Conservation (phyloP, 1,139 yeast species). For the Yamadazyma mexicana region DNA sequence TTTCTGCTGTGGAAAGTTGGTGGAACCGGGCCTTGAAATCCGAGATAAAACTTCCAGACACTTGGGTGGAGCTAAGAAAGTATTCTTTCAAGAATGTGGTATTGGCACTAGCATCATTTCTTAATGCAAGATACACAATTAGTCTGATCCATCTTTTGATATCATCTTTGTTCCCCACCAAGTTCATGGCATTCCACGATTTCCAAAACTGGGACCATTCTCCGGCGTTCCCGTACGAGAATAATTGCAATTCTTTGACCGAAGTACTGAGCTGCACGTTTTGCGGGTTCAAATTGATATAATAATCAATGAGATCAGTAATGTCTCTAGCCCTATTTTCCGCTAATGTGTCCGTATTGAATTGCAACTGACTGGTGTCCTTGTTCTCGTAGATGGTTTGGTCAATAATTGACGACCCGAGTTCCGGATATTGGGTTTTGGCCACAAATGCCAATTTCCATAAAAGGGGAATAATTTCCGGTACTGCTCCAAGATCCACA, state of each 20-base stretch:
- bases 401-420: slow-evolving; percentile 29
- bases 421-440: slow-evolving; percentile 8
- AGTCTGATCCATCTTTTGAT: slow-evolving; percentile 35
- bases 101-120: slow-evolving; percentile 28
- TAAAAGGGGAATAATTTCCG: slow-evolving; percentile 35
- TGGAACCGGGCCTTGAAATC: slow-evolving; percentile 15
- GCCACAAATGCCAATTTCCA: slow-evolving; percentile 31
- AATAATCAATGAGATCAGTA: slow-evolving; percentile 25
- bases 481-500: slow-evolving; percentile 25
- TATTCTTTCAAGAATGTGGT: slow-evolving; percentile 31
- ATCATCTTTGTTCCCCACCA: slow-evolving; percentile 11
- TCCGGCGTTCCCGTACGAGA: slow-evolving; percentile 41
- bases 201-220: slow-evolving; percentile 43
- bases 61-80: slow-evolving; percentile 26
- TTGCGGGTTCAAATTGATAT: slow-evolving; percentile 13
- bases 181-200: slow-evolving; percentile 33
- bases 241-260: slow-evolving; percentile 32
- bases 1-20: slow-evolving; percentile 9
- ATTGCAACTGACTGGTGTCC: slow-evolving; percentile 3
- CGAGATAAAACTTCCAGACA: slow-evolving; percentile 25
- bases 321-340: slow-evolving; percentile 32
- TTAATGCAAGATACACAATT: slow-evolving; percentile 32
- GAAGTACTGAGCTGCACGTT: slow-evolving; percentile 10
- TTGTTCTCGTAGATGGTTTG: slow-evolving; percentile 22
- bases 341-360: slow-evolving; percentile 19